Evolutionary conservation across 352 stramenopile species (phyloP).

Genomic region (Phytophthora foliorum): DNA sequence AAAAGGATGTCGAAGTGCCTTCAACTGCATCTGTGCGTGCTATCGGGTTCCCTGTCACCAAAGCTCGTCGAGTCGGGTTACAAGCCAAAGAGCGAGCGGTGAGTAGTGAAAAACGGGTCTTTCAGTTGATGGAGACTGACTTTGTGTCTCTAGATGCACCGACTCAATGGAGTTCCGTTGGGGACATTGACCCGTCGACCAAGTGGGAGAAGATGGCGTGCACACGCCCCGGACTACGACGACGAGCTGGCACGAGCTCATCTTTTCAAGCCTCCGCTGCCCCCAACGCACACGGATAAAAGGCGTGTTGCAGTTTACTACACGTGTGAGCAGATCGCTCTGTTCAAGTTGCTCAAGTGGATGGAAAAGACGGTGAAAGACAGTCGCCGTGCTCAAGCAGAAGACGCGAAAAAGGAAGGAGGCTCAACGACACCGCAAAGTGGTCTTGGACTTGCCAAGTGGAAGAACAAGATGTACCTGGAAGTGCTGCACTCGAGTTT

Average conservation of each 20-base stretch:
- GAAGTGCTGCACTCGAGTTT: slow-evolving; percentile 71
- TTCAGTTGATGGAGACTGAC: slow-evolving; percentile 15
- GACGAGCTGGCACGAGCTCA: slow-evolving; percentile 46
- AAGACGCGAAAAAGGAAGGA: background rate
- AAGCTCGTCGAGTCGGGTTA: slow-evolving; percentile 23
- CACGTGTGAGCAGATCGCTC: slow-evolving; percentile 70
- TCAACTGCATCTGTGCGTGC: slow-evolving; percentile 20
- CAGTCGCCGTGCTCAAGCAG: slow-evolving; percentile 22
- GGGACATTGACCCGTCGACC: slow-evolving; percentile 28
- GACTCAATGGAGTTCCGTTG: slow-evolving; percentile 21
- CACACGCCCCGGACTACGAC: slow-evolving; percentile 49
- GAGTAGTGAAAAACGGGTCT: background rate
- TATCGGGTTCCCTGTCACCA: slow-evolving; percentile 27
- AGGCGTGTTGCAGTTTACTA: slow-evolving; percentile 74
- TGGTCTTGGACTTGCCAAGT: slow-evolving; percentile 33
- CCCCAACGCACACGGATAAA: slow-evolving; percentile 47
- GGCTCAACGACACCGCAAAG: slow-evolving; percentile 2
- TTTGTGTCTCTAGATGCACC: slow-evolving; percentile 26
- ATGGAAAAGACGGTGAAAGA: slow-evolving; percentile 49
- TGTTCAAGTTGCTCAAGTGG: slow-evolving; percentile 84
- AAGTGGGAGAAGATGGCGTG: slow-evolving; percentile 41
- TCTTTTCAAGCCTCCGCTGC: slow-evolving; percentile 42
- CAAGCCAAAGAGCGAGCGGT: slow-evolving; percentile 37
- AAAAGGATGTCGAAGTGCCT: background rate
- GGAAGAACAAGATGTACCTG: slow-evolving; percentile 79